Percentiles rank a stretch among this genome's conserved stretches.
phyloP scores from a whole-genome alignment of 805 yeast genomes.

The Lipomyces kockii region DNA sequence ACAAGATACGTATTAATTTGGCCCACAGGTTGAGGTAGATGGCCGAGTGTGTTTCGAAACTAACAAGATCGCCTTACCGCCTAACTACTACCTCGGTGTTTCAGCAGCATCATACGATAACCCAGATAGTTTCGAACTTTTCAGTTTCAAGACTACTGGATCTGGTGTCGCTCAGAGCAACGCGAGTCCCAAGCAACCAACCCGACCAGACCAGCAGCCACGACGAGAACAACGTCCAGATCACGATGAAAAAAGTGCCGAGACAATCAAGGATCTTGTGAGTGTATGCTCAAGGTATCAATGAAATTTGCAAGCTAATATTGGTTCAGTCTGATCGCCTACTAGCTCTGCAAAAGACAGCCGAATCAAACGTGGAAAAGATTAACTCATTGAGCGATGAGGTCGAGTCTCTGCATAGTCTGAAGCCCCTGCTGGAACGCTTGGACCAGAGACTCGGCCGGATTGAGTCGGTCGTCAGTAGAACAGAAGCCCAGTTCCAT shows the following conservation, averaged over 20 bases:
- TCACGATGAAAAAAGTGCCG: background rate
- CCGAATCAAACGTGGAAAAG: conserved; percentile 17
- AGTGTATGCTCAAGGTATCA: background rate
- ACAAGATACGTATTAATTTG: background rate
- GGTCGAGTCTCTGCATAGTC: conserved; percentile 25
- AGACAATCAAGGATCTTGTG: conserved; percentile 12
- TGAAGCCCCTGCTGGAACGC: conserved; percentile 30
- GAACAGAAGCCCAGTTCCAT: conserved; percentile 36
- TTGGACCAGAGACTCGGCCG: conserved; percentile 35
- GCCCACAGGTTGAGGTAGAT: conserved; percentile 45
- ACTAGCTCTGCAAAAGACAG: conserved; percentile 12
- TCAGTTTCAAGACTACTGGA: conserved; percentile 27
- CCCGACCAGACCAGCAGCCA: background rate
- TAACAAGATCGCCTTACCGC: conserved; percentile 44
- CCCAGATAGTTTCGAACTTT: conserved; percentile 36
- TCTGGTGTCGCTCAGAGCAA: conserved; percentile 18
- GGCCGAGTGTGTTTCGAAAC: conserved; percentile 47
- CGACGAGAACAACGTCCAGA: background rate
- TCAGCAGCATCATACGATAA: conserved; percentile 42
- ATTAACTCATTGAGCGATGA: conserved; percentile 24
- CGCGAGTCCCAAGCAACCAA: background rate
- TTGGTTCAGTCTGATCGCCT: conserved; percentile 12
- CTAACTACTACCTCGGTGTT: conserved; percentile 44
- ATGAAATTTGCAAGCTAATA: background rate
- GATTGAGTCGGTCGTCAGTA: conserved; percentile 25